These are phyloP conservation scores for Astragalus membranaceus DNA, from an alignment of 306 rosid genomes.

Conservation along the genomic window DNA sequence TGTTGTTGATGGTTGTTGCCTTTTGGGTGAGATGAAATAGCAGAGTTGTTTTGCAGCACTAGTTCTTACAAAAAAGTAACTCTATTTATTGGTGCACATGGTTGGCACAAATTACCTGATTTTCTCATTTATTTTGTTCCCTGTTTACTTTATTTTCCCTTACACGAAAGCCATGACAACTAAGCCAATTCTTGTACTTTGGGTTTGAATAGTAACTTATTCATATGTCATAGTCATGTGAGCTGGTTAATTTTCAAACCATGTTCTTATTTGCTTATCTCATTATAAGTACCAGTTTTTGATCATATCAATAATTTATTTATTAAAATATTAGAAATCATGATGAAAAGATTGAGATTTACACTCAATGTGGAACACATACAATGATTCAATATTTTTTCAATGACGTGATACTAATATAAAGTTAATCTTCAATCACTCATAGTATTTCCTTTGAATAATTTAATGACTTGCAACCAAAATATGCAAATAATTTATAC, in stretches of 20 bases:
- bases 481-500: not conserved
- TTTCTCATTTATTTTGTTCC: not conserved
- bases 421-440: not conserved
- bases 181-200: not conserved
- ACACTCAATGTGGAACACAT: not conserved
- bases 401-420: not conserved
- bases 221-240: conserved; percentile 5
- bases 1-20: conserved; percentile 3
- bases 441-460: not conserved
- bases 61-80: not conserved
- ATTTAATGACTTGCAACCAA: not conserved
- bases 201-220: too few species aligned
- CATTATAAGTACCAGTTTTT: too few species aligned
- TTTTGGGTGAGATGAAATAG: not conserved
- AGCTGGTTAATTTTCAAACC: not conserved
- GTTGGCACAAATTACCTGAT: conserved; percentile 19
- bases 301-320: not conserved
- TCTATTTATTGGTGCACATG: not conserved
- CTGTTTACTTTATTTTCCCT: not conserved
- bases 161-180: not conserved
- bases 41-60: too few species aligned
- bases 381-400: not conserved
- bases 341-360: not conserved
- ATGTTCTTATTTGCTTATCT: conserved; percentile 6
- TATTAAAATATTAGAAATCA: not conserved